A percentile compares a stretch with the other conserved stretches of the same genome.
Conservation (phyloP, 345 rosid genomes). For the Lepidium sativum region DNA sequence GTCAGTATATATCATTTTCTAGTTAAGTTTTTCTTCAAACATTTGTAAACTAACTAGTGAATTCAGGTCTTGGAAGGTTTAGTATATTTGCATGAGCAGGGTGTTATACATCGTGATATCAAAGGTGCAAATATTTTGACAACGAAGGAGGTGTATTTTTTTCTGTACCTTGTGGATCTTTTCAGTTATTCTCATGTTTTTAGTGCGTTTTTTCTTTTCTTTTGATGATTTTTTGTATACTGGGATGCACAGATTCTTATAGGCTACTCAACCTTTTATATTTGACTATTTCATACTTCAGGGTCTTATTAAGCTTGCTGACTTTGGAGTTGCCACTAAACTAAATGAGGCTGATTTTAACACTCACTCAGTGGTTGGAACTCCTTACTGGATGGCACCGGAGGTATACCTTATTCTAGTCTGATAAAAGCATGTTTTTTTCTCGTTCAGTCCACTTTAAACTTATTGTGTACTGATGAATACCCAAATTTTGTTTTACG, state of each 20-base stretch:
- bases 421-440: background rate
- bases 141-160: slow-evolving; percentile 75
- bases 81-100: slow-evolving; percentile 96
- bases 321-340: slow-evolving; percentile 99
- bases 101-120: slow-evolving; percentile 98
- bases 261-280: background rate
- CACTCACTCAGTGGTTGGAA: slow-evolving; percentile 98
- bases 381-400: slow-evolving; percentile 99
- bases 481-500: slow-evolving; percentile 34
- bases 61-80: slow-evolving; percentile 89
- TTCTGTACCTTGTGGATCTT: background rate
- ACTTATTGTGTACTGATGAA: slow-evolving; percentile 1
- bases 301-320: slow-evolving; percentile 99
- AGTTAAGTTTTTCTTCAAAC: slow-evolving; percentile 1
- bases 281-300: slow-evolving; percentile 27
- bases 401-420: slow-evolving; percentile 46
- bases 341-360: slow-evolving; percentile 95
- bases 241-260: slow-evolving; percentile 2
- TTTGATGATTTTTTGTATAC: too few relatives aligned
- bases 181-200: background rate
- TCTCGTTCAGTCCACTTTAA: background rate
- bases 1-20: slow-evolving; percentile 35
- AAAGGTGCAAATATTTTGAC: slow-evolving; percentile 98
- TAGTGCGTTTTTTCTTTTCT: background rate
- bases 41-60: slow-evolving; percentile 19